Evolutionary conservation across 2,329 filamentous ascomycete genomes (phyloP).

Genomic region (Phoma sp.): DNA sequence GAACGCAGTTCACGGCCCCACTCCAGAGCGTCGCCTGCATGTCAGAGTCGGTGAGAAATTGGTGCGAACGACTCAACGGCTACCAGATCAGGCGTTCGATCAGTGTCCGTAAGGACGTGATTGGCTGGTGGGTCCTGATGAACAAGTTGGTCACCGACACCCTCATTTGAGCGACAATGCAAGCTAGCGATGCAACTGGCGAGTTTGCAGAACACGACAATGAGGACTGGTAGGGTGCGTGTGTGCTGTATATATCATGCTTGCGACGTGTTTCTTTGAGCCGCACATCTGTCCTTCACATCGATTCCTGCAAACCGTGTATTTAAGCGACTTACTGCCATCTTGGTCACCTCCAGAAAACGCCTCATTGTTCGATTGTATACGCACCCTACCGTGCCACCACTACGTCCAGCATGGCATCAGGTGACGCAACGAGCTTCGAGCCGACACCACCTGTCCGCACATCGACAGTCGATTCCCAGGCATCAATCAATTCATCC

Average conservation of each 20-base stretch:
- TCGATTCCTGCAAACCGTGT: constrained; percentile 13
- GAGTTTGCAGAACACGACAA: constrained; percentile 18
- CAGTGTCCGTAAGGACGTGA: constrained; percentile 4
- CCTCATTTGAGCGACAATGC: constrained; percentile 13
- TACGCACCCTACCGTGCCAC: neutral
- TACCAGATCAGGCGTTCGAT: constrained; percentile 20
- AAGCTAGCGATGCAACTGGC: constrained; percentile 8
- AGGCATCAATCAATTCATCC: constrained; percentile 34
- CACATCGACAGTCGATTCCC: constrained; percentile 38
- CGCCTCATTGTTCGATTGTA: neutral
- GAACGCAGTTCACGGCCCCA: constrained; percentile 28
- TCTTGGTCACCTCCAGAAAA: neutral
- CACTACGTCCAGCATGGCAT: constrained; percentile 26
- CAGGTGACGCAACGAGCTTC: constrained; percentile 30
- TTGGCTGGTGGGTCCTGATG: constrained; percentile 18
- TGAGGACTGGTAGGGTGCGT: constrained; percentile 11
- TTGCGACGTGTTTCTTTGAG: constrained; percentile 27
- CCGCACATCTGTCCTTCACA: constrained; percentile 33
- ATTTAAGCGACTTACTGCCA: constrained; percentile 12
- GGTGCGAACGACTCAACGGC: constrained; percentile 10
- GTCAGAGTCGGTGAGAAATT: constrained; percentile 43
- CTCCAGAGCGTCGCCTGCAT: constrained; percentile 26
- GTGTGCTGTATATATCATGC: constrained; percentile 26
- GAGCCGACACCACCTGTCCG: constrained; percentile 41
- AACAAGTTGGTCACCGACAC: constrained; percentile 18